Conservation (phyloP, 1,284 basidiomycete species). For the Violaceomyces palustris region DNA sequence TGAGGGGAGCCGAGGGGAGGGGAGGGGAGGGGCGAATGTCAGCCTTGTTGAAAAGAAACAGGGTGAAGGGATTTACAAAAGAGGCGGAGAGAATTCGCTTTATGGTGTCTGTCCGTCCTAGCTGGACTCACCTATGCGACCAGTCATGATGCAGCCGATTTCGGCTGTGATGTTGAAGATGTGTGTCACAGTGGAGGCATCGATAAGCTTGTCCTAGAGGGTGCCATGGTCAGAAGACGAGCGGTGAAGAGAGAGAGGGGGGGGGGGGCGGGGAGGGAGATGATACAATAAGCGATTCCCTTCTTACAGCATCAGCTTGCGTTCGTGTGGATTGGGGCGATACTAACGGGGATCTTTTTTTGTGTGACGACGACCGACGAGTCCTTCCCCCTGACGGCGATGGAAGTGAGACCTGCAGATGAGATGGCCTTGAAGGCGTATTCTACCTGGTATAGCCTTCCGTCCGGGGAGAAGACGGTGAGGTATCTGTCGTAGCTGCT, state of each 20-base stretch:
- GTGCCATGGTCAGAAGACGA: background rate
- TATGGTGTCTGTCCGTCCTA: background rate
- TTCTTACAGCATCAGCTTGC: no score
- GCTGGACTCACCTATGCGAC: constrained; percentile 76
- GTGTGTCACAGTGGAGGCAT: constrained; percentile 89
- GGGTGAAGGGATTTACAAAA: background rate
- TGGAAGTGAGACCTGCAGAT: constrained; percentile 87
- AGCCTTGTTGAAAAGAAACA: no score
- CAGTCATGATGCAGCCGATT: constrained; percentile 97
- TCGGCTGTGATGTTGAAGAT: constrained; percentile 92
- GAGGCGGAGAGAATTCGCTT: background rate
- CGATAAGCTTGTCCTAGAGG: constrained; percentile 88
- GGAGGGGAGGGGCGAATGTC: background rate
- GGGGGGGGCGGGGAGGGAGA: no score
- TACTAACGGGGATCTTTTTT: constrained; percentile 86
- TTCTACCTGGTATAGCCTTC: constrained; percentile 51
- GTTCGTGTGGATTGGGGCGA: no score
- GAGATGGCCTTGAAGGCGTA: constrained; percentile 99
- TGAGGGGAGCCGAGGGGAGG: constrained; percentile 48
- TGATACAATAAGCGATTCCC: no score
- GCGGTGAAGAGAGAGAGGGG: background rate
- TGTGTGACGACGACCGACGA: constrained; percentile 93
- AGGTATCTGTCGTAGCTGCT: constrained; percentile 51
- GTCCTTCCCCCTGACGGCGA: constrained; percentile 89
- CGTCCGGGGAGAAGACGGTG: constrained; percentile 52